Base-by-base conservation (phyloP, 805 yeast genomes). In the Zygosaccharomyces bisporus region DNA sequence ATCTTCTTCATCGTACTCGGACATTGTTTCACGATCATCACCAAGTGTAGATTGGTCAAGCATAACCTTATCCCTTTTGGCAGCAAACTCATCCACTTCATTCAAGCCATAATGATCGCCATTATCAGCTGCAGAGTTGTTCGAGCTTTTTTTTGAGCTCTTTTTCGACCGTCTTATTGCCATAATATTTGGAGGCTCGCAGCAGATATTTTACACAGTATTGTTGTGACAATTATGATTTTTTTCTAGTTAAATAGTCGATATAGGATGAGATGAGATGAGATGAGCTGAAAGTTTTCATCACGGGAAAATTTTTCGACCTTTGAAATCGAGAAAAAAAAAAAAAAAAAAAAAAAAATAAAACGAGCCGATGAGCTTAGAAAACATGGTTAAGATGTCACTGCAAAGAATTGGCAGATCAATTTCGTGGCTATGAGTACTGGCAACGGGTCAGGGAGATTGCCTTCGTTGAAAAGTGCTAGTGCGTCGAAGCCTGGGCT, bases 71-170 rank as follows among this genome's bases (percentile, higher is more conserved):
- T 83, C 88, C 53, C 70, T 71, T 42, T 75, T 77, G 5, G 76
- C 74, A 50, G 79, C 80, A 62, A 83, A 84, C 8, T 76, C 77
- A 55, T 84, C 91, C 7, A 83, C 81, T 53, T 83, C 90, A 60
- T 80, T 79, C 23, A 76, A 58, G 1, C 79, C 85, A 49, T 75
- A 67, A 4, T 62, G 56, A 42, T 69, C 72, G 16, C 57, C 66
- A 10, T 52, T 51, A 20, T 48, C 50, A 6, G 13, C 38, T 21
- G 31, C 34, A 23, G 37, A 62, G 21, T 53, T 54, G 10, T 54
- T 57, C 27, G 60, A 56, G 35, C 50, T 55, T 35, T 39, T 47
- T 49, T 48, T 54, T 34, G 50, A 23, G 51, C 57, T 58, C 54
- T 53, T 43, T 7, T 30, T 43, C 5, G 40, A 23, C 51, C 57